Evolutionary conservation across 2,329 filamentous ascomycete species (phyloP).

Genomic region (Lecanosticta acicola): DNA sequence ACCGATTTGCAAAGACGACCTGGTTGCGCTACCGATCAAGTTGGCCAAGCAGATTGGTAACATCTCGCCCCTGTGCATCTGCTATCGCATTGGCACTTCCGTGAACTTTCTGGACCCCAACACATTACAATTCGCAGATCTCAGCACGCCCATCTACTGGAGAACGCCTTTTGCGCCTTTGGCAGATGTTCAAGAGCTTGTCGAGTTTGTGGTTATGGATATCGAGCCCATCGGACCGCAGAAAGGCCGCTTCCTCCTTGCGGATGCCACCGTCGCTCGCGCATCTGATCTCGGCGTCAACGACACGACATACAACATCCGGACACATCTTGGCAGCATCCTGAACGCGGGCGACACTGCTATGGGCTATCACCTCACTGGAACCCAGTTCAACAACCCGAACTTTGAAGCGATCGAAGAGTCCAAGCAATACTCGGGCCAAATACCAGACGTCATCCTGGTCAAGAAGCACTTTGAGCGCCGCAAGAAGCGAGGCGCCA

Average conservation of each 20-base stretch:
- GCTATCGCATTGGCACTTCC: slow-evolving; percentile 80
- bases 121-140: slow-evolving; percentile 84
- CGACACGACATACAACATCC: slow-evolving; percentile 79
- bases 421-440: slow-evolving; percentile 67
- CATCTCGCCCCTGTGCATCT: slow-evolving; percentile 79
- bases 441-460: slow-evolving; percentile 84
- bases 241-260: slow-evolving; percentile 76
- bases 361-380: slow-evolving; percentile 86
- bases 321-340: slow-evolving; percentile 82
- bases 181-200: slow-evolving; percentile 75
- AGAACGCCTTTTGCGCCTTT: slow-evolving; percentile 77
- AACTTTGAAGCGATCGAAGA: slow-evolving; percentile 78
- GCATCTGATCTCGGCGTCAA: slow-evolving; percentile 82
- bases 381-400: slow-evolving; percentile 86
- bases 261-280: slow-evolving; percentile 81
- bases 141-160: slow-evolving; percentile 83
- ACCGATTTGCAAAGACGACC: slow-evolving; percentile 93
- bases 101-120: slow-evolving; percentile 85
- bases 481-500: slow-evolving; percentile 62
- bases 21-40: slow-evolving; percentile 87
- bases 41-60: slow-evolving; percentile 83
- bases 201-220: slow-evolving; percentile 92
- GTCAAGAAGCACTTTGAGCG: slow-evolving; percentile 96
- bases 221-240: slow-evolving; percentile 72
- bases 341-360: slow-evolving; percentile 86